phyloP scores from a whole-genome alignment of 371 early-diverging fungal genomes.

The Batkoa obscura region DNA sequence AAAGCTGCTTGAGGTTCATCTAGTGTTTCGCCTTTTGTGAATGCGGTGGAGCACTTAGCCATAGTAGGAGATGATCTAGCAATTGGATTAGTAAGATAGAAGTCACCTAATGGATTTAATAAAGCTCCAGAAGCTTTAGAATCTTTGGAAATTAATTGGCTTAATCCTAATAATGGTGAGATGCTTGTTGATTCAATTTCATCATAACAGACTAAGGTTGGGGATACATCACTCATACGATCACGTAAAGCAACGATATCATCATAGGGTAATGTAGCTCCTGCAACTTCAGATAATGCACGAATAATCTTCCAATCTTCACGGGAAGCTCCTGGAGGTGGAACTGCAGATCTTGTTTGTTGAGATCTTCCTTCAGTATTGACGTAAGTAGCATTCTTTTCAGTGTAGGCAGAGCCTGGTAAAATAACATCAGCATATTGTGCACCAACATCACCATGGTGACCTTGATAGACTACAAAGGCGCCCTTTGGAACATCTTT shows the following conservation, averaged over 20 bases:
- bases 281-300: conserved; percentile 81
- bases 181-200: conserved; percentile 33
- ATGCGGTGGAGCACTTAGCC: conserved; percentile 83
- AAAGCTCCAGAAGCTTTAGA: conserved; percentile 21
- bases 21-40: conserved; percentile 5
- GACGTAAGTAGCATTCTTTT: conserved; percentile 84
- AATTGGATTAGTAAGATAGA: conserved; percentile 88
- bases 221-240: conserved; percentile 74
- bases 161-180: conserved; percentile 35
- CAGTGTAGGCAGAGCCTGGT: conserved; percentile 93
- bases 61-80: conserved; percentile 85
- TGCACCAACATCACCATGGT: conserved; percentile 94
- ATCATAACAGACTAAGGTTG: conserved; percentile 59
- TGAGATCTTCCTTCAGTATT: conserved; percentile 94
- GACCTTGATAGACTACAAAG: conserved; percentile 96
- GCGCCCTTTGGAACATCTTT: conserved; percentile 68
- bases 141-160: conserved; percentile 22
- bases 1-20: background rate
- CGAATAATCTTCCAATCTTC: conserved; percentile 97
- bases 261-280: conserved; percentile 75
- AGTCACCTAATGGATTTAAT: conserved; percentile 52
- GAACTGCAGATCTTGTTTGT: conserved; percentile 78
- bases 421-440: conserved; percentile 87
- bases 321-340: conserved; percentile 76
- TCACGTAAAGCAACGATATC: conserved; percentile 57